Conservation (phyloP, 176 grass and related monocot species). For the Elymus sibiricus region DNA sequence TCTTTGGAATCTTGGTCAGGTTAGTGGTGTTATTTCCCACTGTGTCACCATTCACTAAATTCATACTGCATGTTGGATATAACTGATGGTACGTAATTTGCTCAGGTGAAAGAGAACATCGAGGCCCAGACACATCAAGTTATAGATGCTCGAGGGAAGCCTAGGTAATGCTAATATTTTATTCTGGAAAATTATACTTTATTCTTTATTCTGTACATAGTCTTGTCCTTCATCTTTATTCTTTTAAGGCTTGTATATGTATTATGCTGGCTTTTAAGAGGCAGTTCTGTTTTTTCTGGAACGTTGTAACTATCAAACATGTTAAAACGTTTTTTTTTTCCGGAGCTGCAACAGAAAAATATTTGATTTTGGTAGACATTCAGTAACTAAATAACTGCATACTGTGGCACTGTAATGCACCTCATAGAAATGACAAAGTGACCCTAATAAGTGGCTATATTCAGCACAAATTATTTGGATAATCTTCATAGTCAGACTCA, state of each 20-base stretch:
- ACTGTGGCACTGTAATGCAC: not conserved
- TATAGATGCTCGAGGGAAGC: slow-evolving; percentile 79
- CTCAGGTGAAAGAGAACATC: slow-evolving; percentile 88
- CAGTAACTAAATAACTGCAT: not conserved
- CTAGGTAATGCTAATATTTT: slow-evolving; percentile 61
- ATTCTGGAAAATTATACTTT: not conserved
- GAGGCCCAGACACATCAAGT: slow-evolving; percentile 71
- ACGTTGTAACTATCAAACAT: not conserved
- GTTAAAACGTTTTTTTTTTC: not conserved
- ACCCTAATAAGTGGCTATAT: not conserved
- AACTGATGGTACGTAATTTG: slow-evolving; percentile 11
- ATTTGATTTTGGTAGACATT: not conserved
- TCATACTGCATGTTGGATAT: slow-evolving; percentile 14
- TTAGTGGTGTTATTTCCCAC: slow-evolving; percentile 17
- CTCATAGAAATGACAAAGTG: not conserved
- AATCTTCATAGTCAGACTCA: not conserved
- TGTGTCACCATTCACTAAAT: not conserved
- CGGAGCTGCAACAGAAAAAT: not conserved
- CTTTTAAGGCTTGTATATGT: not conserved
- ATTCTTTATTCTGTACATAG: not conserved
- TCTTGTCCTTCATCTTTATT: not conserved
- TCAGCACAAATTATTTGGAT: not conserved
- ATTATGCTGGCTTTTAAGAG: not conserved
- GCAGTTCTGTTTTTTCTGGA: not conserved
- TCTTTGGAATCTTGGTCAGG: slow-evolving; percentile 86